Conservation (phyloP, 257 asterid genomes). For the Oldenlandia corymbosa region DNA sequence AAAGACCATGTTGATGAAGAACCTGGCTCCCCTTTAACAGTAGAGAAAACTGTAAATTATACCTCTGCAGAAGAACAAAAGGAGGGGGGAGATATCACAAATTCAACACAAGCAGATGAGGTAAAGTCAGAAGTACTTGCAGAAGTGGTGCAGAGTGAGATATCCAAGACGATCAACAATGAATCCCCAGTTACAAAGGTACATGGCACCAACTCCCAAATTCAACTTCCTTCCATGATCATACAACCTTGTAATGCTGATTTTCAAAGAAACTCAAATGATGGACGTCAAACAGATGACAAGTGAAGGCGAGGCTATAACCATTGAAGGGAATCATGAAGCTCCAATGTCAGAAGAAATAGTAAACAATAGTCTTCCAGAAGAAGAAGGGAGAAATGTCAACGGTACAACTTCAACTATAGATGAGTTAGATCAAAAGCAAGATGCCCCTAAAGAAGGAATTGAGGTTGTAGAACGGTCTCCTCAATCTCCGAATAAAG, state of each 20-base stretch:
- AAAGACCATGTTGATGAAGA: neutral
- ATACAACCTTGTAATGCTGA: neutral
- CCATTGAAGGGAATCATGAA: constrained; percentile 7
- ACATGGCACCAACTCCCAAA: neutral
- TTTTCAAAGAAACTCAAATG: neutral
- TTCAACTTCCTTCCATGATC: neutral
- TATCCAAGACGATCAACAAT: constrained; percentile 1
- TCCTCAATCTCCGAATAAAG: constrained; percentile 1
- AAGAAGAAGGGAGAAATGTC: neutral
- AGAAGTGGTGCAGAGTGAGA: neutral
- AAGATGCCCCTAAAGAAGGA: constrained; percentile 2
- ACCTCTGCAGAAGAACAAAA: neutral
- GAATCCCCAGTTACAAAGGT: neutral
- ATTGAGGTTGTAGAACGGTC: constrained; percentile 1
- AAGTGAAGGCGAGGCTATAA: neutral
- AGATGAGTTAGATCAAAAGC: constrained; percentile 13
- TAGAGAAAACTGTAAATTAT: neutral
- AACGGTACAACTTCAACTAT: neutral
- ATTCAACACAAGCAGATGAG: neutral
- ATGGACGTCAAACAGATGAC: constrained; percentile 3
- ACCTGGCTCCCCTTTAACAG: neutral
- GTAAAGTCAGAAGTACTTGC: neutral
- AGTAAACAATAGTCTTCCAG: constrained; percentile 4
- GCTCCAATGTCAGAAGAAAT: constrained; percentile 1
- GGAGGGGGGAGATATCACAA: neutral